Evolutionary conservation across 2,329 filamentous ascomycete genomes (phyloP).

Genomic region (Aspergillus vadensis): DNA sequence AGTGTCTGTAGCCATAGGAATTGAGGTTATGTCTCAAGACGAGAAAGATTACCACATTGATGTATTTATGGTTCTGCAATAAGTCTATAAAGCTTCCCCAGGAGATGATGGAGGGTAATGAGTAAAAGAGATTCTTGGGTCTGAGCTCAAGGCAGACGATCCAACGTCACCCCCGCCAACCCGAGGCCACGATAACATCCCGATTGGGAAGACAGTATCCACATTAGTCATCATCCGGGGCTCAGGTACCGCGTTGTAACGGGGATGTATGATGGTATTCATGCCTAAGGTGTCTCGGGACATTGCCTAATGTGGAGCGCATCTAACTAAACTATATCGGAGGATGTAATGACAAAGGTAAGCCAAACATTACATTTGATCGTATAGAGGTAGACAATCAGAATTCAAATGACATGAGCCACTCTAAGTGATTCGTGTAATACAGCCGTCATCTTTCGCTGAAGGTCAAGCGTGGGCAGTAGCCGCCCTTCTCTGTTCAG

Average conservation of each 20-base stretch:
- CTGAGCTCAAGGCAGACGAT: constrained; percentile 17
- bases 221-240: constrained; percentile 22
- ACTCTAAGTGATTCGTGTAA: background rate
- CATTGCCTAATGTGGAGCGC: too few relatives aligned
- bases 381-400: background rate
- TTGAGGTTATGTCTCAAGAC: too few relatives aligned
- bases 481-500: constrained; percentile 46
- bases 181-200: constrained; percentile 17
- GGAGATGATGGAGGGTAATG: background rate
- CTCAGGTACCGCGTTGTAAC: background rate
- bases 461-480: background rate
- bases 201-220: constrained; percentile 6
- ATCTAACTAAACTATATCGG: too few relatives aligned
- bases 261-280: background rate
- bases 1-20: constrained; percentile 35
- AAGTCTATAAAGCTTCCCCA: background rate
- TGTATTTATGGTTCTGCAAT: background rate
- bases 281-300: too few relatives aligned
- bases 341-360: too few relatives aligned
- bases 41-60: constrained; percentile 13
- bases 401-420: background rate
- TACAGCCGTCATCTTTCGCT: background rate
- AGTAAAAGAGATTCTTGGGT: background rate
- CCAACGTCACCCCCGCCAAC: constrained; percentile 21
- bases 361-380: too few relatives aligned